Evolutionary conservation across 2,329 filamentous ascomycete species (phyloP).

Genomic region (Neonectria neomacrospora): DNA sequence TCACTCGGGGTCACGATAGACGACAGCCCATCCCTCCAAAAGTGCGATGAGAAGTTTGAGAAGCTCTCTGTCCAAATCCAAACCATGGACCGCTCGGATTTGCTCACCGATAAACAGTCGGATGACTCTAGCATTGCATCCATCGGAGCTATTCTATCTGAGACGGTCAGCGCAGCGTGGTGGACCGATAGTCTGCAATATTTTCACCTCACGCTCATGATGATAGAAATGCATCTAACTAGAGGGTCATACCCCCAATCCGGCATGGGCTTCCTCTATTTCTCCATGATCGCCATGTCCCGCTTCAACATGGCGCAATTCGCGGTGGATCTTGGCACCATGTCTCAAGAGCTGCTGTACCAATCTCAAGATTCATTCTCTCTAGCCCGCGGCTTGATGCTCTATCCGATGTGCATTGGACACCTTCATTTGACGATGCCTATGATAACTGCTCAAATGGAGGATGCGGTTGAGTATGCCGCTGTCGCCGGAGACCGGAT

Average conservation of each 20-base stretch:
- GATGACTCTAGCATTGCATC: constrained; percentile 68
- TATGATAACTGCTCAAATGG: constrained; percentile 68
- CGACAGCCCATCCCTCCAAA: constrained; percentile 74
- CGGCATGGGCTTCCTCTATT: constrained; percentile 73
- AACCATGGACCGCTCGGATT: constrained; percentile 61
- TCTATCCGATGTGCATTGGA: constrained; percentile 76
- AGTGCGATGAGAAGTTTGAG: constrained; percentile 81
- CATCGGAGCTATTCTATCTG: constrained; percentile 75
- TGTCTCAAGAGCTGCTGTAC: constrained; percentile 72
- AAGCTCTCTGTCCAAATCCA: constrained; percentile 69
- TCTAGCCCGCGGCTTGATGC: constrained; percentile 73
- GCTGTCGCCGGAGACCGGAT: constrained; percentile 76
- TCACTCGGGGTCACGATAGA: constrained; percentile 76
- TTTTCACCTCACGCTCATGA: constrained; percentile 74
- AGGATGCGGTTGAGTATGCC: constrained; percentile 73
- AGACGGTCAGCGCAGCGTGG: constrained; percentile 76
- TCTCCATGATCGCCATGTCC: constrained; percentile 73
- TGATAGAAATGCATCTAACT: constrained; percentile 73
- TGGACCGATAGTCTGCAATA: constrained; percentile 80
- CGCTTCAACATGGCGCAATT: constrained; percentile 78
- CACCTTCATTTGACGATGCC: constrained; percentile 74
- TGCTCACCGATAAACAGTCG: constrained; percentile 56
- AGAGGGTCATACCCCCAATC: constrained; percentile 76
- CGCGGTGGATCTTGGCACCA: constrained; percentile 71
- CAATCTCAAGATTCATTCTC: constrained; percentile 72